phyloP scores from a whole-genome alignment of 2,329 filamentous ascomycete genomes.

The Aspergillus tamarii region DNA sequence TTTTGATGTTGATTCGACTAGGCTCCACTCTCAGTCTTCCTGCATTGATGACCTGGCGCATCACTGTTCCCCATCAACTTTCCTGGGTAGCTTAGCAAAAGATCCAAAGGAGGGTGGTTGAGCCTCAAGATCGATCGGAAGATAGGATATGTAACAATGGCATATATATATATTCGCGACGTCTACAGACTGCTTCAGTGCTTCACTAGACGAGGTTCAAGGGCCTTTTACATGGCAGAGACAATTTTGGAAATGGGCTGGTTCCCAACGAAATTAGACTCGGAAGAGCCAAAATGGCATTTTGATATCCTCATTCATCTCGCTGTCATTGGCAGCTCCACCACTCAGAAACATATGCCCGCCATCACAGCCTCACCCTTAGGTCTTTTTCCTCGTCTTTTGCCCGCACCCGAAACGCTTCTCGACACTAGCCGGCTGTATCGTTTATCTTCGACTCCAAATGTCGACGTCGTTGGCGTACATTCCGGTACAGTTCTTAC shows the following conservation, averaged over 20 bases:
- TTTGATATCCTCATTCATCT: conserved; percentile 66
- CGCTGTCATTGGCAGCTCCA: conserved; percentile 64
- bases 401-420: conserved; percentile 64
- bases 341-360: conserved; percentile 61
- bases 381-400: conserved; percentile 61
- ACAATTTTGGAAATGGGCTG: conserved; percentile 6
- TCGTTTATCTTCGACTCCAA: conserved; percentile 59
- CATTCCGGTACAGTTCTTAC: conserved; percentile 59
- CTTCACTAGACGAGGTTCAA: too few relatives aligned
- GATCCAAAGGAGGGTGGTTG: too few relatives aligned
- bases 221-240: too few relatives aligned
- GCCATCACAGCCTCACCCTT: conserved; percentile 61
- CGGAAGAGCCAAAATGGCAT: conserved; percentile 46
- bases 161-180: not conserved
- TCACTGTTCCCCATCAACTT: too few relatives aligned
- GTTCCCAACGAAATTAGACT: conserved; percentile 11
- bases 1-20: too few relatives aligned
- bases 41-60: too few relatives aligned
- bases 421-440: conserved; percentile 59
- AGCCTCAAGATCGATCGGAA: not conserved
- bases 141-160: not conserved
- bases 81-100: too few relatives aligned
- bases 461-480: conserved; percentile 59
- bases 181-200: too few relatives aligned
- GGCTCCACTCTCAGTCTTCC: too few relatives aligned